Base-by-base conservation (phyloP, 1,284 basidiomycete species). In the Ustilago loliicola region DNA sequence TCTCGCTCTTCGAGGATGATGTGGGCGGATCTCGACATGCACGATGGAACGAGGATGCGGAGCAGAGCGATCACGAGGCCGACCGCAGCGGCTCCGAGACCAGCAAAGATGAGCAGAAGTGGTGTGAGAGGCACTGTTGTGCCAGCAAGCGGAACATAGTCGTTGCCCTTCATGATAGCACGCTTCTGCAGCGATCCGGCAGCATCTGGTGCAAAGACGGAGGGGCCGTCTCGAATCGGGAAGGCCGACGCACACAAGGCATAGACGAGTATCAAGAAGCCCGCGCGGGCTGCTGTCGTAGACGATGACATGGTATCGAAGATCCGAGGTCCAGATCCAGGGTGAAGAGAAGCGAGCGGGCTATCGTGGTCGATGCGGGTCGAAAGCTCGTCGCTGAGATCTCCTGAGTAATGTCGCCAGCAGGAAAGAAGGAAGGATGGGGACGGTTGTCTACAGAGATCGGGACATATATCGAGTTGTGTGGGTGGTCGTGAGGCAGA, bases 141-240 rank as follows among this genome's bases (percentile, higher is more conserved):
- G 50, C 61, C 54, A 57, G 67, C 68, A 7, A 78, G 62, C 23
- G 76, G 72, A 5, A 78, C 47, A 42, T 74, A 78, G 34, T 78
- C 57, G 67, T 78, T 64, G n/a, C 76, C 72, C 47, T 74, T 74
- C 76, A 78, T 78, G 62, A 78, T 74, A 42, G 71, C 76, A n/a
- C 76, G 66, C 29, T 54, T 66, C 27, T 77, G 70, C 57, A 77
- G 34, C 25, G 66, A 53, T n/a, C 8, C 51, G 21, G 42, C 47
- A 17, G 67, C 67, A 17, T 66, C 52, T 30, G 63, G 57, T 15
- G 72, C 66, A 29, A 69, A 66, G 2, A 70, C 67, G 0, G 72
- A 74, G 1, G 66, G 62, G 3, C 62, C 72, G 45, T 69, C 58
- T 59, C 59, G 52, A 6, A 69, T 34, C 15, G 66, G 66, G 2